phyloP scores from a whole-genome alignment of 1,284 basidiomycete species.

The Naganishia cerealis region DNA sequence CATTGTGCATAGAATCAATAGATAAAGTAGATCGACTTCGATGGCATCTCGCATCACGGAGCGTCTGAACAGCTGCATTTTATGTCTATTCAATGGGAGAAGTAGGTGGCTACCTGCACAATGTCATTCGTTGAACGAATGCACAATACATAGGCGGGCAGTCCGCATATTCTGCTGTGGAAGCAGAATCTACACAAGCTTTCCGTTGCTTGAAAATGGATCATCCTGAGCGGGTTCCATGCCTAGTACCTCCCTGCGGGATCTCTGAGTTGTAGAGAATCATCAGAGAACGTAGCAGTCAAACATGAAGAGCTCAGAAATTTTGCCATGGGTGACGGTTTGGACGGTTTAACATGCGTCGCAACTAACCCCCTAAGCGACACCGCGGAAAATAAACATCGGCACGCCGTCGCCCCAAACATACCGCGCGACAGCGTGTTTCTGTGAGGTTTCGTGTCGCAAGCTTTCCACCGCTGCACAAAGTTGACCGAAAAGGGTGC shows the following conservation, averaged over 20 bases:
- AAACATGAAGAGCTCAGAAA: too few species aligned
- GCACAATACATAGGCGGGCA: too few species aligned
- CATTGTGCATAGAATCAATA: neutral
- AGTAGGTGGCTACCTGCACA: too few species aligned
- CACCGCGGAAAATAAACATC: neutral
- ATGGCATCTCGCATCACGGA: neutral
- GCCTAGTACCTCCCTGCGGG: too few species aligned
- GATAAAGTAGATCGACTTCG: neutral
- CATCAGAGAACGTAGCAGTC: too few species aligned
- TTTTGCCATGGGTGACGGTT: too few species aligned
- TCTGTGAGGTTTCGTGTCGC: conserved; percentile 15
- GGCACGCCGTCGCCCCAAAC: conserved; percentile 27
- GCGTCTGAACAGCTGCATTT: neutral
- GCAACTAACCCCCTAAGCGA: neutral
- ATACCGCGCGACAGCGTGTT: neutral
- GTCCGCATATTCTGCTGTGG: too few species aligned
- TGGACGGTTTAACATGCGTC: neutral
- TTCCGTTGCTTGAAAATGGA: too few species aligned
- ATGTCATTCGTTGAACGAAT: too few species aligned
- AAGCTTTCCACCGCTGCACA: conserved; percentile 2
- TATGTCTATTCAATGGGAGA: neutral
- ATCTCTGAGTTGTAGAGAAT: too few species aligned
- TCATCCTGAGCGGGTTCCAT: too few species aligned
- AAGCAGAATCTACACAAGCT: too few species aligned
- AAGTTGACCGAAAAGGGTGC: conserved; percentile 1